A percentile compares a stretch with the other conserved stretches of the same genome.
Conservation (phyloP, 2,329 filamentous ascomycete species). For the Calonectria pteridis region DNA sequence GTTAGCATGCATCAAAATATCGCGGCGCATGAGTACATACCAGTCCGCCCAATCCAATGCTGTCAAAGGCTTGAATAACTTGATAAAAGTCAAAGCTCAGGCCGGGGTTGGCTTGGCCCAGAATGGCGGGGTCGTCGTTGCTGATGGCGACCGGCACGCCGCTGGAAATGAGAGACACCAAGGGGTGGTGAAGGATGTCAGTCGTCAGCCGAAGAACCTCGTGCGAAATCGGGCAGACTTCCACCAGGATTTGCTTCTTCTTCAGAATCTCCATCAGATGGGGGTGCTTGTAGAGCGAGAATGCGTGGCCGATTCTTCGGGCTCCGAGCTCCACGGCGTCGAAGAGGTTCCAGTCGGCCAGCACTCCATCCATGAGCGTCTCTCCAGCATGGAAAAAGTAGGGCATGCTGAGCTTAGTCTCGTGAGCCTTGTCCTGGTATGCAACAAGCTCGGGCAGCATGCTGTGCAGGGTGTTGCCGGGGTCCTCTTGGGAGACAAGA, state of each 20-base stretch:
- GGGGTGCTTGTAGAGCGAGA: constrained; percentile 76
- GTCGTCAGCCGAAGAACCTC: constrained; percentile 72
- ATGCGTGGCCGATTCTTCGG: constrained; percentile 75
- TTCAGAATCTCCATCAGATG: constrained; percentile 75
- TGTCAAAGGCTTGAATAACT: constrained; percentile 74
- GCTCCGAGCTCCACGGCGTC: constrained; percentile 76
- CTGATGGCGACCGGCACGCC: constrained; percentile 68
- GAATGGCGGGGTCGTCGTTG: constrained; percentile 2
- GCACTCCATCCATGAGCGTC: constrained; percentile 72
- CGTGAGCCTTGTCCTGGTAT: neutral
- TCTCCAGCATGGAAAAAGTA: constrained; percentile 81
- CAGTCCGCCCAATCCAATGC: constrained; percentile 65
- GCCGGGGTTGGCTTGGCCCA: constrained; percentile 55
- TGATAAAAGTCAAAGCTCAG: constrained; percentile 79
- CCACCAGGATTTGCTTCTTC: constrained; percentile 74
- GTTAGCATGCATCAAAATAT: neutral
- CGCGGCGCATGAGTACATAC: neutral
- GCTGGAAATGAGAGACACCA: constrained; percentile 73
- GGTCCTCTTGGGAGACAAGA: neutral
- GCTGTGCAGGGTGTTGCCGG: neutral
- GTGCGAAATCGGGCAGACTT: constrained; percentile 76
- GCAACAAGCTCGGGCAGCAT: neutral
- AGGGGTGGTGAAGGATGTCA: constrained; percentile 71
- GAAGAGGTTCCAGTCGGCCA: constrained; percentile 74
- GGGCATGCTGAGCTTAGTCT: constrained; percentile 54